These are phyloP conservation scores for Vanrija pseudolonga DNA, from an alignment of 1,284 basidiomycete species.

Conservation along the genomic window DNA sequence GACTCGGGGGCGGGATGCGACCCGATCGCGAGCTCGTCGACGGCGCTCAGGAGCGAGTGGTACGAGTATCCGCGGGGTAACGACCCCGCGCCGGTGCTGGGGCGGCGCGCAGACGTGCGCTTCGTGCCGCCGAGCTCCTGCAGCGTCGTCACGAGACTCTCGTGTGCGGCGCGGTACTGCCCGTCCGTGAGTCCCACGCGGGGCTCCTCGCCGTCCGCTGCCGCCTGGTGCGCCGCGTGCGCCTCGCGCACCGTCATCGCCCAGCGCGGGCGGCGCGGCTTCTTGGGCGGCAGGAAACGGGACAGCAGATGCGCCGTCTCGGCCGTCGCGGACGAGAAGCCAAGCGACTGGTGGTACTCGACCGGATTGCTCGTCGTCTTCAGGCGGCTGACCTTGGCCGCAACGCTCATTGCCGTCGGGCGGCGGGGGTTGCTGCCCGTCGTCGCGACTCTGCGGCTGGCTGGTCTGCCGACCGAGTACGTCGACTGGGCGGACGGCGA, in stretches of 20 bases:
- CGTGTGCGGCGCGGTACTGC: conserved; percentile 42
- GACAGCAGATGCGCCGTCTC: conserved; percentile 39
- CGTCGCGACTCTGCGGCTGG: neutral
- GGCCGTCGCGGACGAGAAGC: conserved; percentile 29
- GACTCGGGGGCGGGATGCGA: too few relatives aligned
- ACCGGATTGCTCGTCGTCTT: conserved; percentile 37
- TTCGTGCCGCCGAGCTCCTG: conserved; percentile 14
- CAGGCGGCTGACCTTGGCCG: conserved; percentile 26
- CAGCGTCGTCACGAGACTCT: conserved; percentile 34
- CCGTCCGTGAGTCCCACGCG: conserved; percentile 35
- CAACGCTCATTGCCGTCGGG: conserved; percentile 29
- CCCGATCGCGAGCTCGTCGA: conserved; percentile 1
- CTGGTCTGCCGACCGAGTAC: neutral
- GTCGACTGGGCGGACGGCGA: neutral
- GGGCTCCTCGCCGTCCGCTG: conserved; percentile 16
- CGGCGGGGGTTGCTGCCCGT: conserved; percentile 14
- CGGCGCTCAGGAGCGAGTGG: conserved; percentile 3
- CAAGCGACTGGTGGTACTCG: conserved; percentile 37
- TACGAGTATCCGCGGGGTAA: conserved; percentile 3
- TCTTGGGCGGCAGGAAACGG: conserved; percentile 35
- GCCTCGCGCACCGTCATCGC: conserved; percentile 14
- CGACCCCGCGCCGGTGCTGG: neutral
- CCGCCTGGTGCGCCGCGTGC: conserved; percentile 7
- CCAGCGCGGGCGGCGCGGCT: conserved; percentile 26
- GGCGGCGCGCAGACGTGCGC: neutral